These are phyloP conservation scores for Jacaranda copaia DNA, from an alignment of 257 asterid species.

Conservation along the genomic window DNA sequence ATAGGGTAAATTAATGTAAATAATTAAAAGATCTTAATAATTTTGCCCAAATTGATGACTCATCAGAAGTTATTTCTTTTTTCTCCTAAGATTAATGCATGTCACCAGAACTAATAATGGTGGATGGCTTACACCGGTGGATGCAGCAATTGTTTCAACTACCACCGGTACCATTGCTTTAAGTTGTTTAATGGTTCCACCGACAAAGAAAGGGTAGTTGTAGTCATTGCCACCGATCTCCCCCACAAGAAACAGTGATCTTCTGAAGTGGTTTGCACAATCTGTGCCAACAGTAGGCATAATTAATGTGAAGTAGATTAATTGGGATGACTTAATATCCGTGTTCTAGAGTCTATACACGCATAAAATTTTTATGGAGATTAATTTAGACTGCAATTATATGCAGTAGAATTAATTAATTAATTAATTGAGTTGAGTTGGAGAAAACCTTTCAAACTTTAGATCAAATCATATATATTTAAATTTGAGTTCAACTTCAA, in stretches of 20 bases:
- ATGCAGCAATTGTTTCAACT: constrained; percentile 56
- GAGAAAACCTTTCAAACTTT: too few species aligned
- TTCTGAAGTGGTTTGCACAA: constrained; percentile 55
- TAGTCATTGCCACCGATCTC: constrained; percentile 95
- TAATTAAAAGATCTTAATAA: too few species aligned
- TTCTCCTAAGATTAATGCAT: too few species aligned
- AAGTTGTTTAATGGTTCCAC: constrained; percentile 61
- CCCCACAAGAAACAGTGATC: constrained; percentile 76
- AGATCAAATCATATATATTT: too few species aligned
- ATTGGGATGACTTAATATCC: neutral
- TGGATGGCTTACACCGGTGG: constrained; percentile 55
- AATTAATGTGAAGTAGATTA: neutral
- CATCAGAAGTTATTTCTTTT: too few species aligned
- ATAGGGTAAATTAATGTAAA: neutral
- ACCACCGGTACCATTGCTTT: constrained; percentile 69
- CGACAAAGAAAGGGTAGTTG: constrained; percentile 72
- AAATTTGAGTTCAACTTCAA: too few species aligned
- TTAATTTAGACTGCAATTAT: too few species aligned
- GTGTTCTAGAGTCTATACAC: neutral
- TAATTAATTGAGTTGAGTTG: too few species aligned
- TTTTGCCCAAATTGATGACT: too few species aligned
- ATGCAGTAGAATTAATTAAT: too few species aligned
- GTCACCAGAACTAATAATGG: neutral
- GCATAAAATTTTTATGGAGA: too few species aligned
- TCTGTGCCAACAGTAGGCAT: constrained; percentile 42